Percentiles rank a stretch among this genome's conserved stretches.
Evolutionary conservation across 1,139 yeast genomes (phyloP).

Genomic region (Hansenula sp.): DNA sequence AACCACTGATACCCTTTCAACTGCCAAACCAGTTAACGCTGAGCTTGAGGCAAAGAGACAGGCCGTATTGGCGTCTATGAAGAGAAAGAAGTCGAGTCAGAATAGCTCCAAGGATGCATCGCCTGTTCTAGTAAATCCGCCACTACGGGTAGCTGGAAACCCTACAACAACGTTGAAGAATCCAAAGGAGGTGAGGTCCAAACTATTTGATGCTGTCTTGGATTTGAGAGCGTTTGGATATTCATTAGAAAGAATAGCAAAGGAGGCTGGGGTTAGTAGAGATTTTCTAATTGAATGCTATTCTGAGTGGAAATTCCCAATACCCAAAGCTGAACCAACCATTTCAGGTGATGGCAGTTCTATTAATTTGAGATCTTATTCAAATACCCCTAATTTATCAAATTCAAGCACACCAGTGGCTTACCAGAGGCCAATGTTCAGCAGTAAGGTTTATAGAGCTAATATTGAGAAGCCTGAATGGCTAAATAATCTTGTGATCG

Average conservation of each 20-base stretch:
- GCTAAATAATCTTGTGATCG: conserved; percentile 19
- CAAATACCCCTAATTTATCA: not conserved
- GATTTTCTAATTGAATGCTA: conserved; percentile 14
- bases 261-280: conserved; percentile 12
- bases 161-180: too few relatives aligned
- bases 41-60: conserved; percentile 18
- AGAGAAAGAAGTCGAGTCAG: conserved; percentile 6
- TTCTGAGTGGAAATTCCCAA: conserved; percentile 15
- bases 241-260: conserved; percentile 15
- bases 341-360: not conserved
- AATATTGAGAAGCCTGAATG: conserved; percentile 19
- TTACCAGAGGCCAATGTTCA: conserved; percentile 7
- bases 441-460: conserved; percentile 8
- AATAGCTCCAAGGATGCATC: too few relatives aligned
- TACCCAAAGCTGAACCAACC: conserved; percentile 6
- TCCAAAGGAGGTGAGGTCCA: not conserved
- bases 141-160: too few relatives aligned
- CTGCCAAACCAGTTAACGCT: not conserved
- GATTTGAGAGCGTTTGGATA: conserved; percentile 21
- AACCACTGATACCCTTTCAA: not conserved
- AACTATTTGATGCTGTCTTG: conserved; percentile 11
- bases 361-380: not conserved
- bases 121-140: too few relatives aligned
- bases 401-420: too few relatives aligned
- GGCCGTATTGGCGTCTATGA: conserved; percentile 21